Conservation (phyloP, 1,284 basidiomycete genomes). For the Cutaneotrichosporon dermatis region DNA sequence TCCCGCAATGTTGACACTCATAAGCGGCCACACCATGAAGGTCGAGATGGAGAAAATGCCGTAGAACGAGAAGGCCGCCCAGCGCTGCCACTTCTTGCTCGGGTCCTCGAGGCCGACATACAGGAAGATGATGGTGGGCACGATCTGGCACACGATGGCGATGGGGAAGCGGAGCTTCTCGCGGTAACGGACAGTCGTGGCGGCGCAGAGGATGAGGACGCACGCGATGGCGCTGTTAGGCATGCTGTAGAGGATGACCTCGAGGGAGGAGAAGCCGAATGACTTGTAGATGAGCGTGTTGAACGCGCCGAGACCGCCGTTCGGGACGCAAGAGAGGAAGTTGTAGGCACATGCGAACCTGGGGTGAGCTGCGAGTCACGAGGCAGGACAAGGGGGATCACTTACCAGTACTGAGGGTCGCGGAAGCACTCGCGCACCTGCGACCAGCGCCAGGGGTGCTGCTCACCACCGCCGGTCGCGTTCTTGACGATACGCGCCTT, state of each 20-base stretch:
- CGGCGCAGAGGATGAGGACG: conserved; percentile 9
- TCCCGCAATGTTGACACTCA: conserved; percentile 32
- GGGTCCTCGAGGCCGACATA: conserved; percentile 23
- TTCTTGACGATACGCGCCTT: conserved; percentile 27
- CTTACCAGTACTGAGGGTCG: conserved; percentile 29
- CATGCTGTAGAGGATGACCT: conserved; percentile 22
- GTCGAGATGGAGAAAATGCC: conserved; percentile 20
- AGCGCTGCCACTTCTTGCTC: conserved; percentile 22
- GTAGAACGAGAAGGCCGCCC: conserved; percentile 25
- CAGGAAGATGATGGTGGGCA: conserved; percentile 22
- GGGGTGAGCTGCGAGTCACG: conserved; percentile 1
- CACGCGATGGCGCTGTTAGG: conserved; percentile 25
- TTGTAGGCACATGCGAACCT: conserved; percentile 14
- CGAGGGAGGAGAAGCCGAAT: conserved; percentile 28
- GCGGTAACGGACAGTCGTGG: conserved; percentile 14
- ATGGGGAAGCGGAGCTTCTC: conserved; percentile 22
- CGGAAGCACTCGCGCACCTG: conserved; percentile 30
- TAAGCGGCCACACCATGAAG: conserved; percentile 33
- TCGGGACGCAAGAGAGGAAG: conserved; percentile 26
- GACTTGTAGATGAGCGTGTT: conserved; percentile 15
- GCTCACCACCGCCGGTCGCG: conserved; percentile 18
- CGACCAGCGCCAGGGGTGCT: conserved; percentile 29
- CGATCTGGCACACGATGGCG: conserved; percentile 16
- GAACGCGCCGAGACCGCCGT: conserved; percentile 30
- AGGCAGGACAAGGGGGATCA: conserved; percentile 16